Conservation (phyloP, 345 rosid species). For the Physaria fendleri region DNA sequence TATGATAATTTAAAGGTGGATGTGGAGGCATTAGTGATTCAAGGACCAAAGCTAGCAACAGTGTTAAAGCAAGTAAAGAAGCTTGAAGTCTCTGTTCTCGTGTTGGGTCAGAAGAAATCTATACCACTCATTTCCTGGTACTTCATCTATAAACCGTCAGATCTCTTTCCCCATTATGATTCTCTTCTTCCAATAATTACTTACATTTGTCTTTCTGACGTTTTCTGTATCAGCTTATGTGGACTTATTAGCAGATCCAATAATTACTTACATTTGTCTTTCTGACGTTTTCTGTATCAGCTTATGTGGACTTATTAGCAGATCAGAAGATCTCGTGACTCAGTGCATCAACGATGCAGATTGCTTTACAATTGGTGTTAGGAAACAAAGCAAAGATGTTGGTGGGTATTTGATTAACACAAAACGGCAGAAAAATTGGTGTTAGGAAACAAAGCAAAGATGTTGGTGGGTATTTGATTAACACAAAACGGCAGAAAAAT, state of each 20-base stretch:
- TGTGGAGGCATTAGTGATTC: conserved; percentile 76
- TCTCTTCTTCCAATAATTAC: conserved; percentile 17
- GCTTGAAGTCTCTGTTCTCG: conserved; percentile 80
- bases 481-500: conserved; percentile 86
- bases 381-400: conserved; percentile 75
- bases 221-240: too few species aligned
- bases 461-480: conserved; percentile 74
- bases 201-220: not conserved
- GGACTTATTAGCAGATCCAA: too few species aligned
- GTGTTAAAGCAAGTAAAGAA: conserved; percentile 89
- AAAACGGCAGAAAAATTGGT: conserved; percentile 87
- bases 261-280: not conserved
- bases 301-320: conserved; percentile 63
- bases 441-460: too few species aligned
- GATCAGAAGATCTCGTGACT: conserved; percentile 70
- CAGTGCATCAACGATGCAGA: conserved; percentile 68
- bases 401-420: conserved; percentile 91
- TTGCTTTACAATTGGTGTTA: conserved; percentile 86
- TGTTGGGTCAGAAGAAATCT: conserved; percentile 75
- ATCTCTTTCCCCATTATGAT: conserved; percentile 21
- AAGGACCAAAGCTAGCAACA: conserved; percentile 82
- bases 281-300: conserved; percentile 33
- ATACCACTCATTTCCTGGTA: conserved; percentile 62
- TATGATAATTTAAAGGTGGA: conserved; percentile 53
- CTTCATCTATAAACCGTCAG: conserved; percentile 24